Evolutionary conservation across 257 asterid genomes (phyloP).

Genomic region (Osmanthus fragrans): DNA sequence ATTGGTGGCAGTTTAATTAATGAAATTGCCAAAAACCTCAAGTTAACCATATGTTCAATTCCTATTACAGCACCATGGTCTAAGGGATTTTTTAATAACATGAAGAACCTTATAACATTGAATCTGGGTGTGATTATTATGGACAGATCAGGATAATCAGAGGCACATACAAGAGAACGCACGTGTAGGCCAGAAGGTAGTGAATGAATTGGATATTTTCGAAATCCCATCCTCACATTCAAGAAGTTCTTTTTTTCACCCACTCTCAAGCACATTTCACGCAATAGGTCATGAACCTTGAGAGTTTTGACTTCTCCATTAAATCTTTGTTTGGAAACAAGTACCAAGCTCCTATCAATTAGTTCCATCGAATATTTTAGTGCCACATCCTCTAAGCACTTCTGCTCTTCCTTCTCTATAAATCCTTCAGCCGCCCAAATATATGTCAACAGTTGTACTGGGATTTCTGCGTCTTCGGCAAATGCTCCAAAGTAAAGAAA

Average conservation of each 20-base stretch:
- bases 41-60: too few species aligned
- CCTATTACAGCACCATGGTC: too few species aligned
- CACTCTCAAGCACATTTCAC: background rate
- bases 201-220: too few species aligned
- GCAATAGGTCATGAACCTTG: slow-evolving; percentile 19
- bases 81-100: too few species aligned
- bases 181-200: too few species aligned
- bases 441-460: background rate
- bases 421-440: slow-evolving; percentile 3
- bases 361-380: background rate
- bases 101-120: too few species aligned
- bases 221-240: too few species aligned
- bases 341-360: slow-evolving; percentile 5
- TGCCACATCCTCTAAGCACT: background rate
- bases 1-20: too few species aligned
- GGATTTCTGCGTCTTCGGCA: background rate
- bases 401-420: background rate
- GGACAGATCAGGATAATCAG: too few species aligned
- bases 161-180: too few species aligned
- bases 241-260: background rate
- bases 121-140: too few species aligned
- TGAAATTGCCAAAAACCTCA: too few species aligned
- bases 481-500: background rate
- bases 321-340: background rate
- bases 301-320: background rate